Base-by-base conservation (phyloP, 2,329 filamentous ascomycete species). In the Tolypocladium inflatum region DNA sequence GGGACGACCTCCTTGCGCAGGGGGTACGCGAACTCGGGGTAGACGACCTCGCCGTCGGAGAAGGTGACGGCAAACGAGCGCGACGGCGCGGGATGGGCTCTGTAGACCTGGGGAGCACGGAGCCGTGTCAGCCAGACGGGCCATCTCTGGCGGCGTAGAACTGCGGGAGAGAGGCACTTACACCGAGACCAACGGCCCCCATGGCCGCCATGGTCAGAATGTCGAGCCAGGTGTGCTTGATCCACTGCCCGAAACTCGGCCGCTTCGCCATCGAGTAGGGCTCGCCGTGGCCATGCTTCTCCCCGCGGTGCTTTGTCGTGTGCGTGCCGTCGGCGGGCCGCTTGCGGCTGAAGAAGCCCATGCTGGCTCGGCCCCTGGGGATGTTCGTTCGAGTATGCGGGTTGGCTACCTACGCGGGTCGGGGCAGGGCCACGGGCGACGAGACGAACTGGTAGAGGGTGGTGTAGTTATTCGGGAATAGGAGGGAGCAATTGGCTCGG, bases 11-110 rank as follows among this genome's bases (percentile, higher is more conserved):
- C 85, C 51, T 86, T 81, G 60, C 87, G 83, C 30, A 88, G 71
- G 1, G 87, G 86, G 67, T 89, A 90, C 35, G 85, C 86, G 63
- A 89, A 89, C 60, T 89, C 68, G 0, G 88, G 87, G 63, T 85
- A 82, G 52, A 90, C 85, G 48, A 90, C 77, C 66, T 89, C 82
- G 60, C 85, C 84, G 63, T 89, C 81, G 37, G 76, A 70, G 66
- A 88, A 89, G 53, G 78, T 81, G 48, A 90, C 79, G 41, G 87
- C 80, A 68, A 90, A 90, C 19, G 45, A 48, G 45, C 45, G 11
- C 8, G 80, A 83, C 0, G 87, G 84, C 0, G 86, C 85, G 0
- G 87, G 87, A 19, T 81, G 75, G 3, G 85, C 84, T 62, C 80
- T 74, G 72, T 88, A 88, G 57, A 86, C 75, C 26, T 30, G 26